These are phyloP conservation scores for Rhodosporidiobolus sp. DNA, from an alignment of 768 basidiomycete species.

Conservation along the genomic window DNA sequence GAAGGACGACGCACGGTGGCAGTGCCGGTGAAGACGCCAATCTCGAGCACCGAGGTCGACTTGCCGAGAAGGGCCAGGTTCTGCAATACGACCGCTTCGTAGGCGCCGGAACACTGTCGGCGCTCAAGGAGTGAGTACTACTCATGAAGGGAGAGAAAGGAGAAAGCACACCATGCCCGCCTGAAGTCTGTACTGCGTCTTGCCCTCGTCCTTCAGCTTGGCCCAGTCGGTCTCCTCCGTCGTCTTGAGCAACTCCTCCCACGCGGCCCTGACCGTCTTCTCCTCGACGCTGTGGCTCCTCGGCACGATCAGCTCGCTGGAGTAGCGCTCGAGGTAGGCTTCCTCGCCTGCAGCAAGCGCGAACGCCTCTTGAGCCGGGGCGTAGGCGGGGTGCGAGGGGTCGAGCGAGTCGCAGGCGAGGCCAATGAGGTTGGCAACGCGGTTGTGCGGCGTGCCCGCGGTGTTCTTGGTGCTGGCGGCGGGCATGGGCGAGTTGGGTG, in stretches of 20 bases:
- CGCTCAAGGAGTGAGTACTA: neutral
- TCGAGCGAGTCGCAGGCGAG: constrained; percentile 1
- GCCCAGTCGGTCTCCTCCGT: constrained; percentile 34
- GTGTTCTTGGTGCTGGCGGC: neutral
- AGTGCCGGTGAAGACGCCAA: constrained; percentile 40
- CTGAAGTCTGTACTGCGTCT: constrained; percentile 19
- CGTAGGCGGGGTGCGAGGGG: neutral
- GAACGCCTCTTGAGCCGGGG: constrained; percentile 26
- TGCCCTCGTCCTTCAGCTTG: constrained; percentile 11
- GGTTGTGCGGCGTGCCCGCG: constrained; percentile 12
- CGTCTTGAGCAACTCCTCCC: constrained; percentile 28
- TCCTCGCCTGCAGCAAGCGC: constrained; percentile 22
- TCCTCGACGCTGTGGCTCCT: neutral
- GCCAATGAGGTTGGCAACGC: neutral
- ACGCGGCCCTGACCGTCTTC: constrained; percentile 9
- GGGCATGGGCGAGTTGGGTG: neutral
- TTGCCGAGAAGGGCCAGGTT: constrained; percentile 26
- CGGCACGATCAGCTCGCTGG: constrained; percentile 32
- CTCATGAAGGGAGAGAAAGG: neutral
- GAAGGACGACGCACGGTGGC: constrained; percentile 2
- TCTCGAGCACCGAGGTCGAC: constrained; percentile 34
- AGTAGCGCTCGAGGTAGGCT: constrained; percentile 31
- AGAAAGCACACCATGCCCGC: constrained; percentile 23
- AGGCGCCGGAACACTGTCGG: constrained; percentile 39
- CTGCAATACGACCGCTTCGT: constrained; percentile 37